Percentiles rank a stretch among this genome's conserved stretches.
Conservation (phyloP, 2,329 filamentous ascomycete species). For the Diaporthe capsici region DNA sequence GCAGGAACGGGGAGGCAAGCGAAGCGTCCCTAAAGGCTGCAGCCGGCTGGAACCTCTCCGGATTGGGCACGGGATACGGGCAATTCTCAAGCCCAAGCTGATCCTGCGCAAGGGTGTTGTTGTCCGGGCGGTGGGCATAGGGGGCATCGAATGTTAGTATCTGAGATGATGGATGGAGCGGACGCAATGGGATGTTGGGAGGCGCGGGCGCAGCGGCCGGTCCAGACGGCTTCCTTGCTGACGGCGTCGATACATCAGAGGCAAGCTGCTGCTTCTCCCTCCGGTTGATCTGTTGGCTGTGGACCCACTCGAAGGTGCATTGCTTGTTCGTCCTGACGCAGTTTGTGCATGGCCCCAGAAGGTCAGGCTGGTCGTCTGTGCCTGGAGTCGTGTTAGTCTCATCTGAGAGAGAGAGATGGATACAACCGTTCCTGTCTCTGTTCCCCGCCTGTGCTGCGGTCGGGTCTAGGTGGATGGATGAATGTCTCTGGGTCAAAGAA, state of each 20-base stretch:
- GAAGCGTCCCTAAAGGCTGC: constrained; percentile 2
- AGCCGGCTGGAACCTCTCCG: constrained; percentile 1
- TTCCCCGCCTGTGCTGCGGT: background rate
- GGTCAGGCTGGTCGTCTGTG: constrained; percentile 32
- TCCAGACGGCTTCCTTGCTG: background rate
- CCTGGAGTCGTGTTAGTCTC: constrained; percentile 34
- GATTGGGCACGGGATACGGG: constrained; percentile 10
- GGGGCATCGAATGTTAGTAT: constrained; percentile 4
- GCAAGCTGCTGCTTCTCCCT: constrained; percentile 36
- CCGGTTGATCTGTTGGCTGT: constrained; percentile 37
- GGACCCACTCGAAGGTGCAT: constrained; percentile 43
- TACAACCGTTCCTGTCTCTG: background rate
- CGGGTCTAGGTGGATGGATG: background rate
- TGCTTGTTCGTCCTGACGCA: constrained; percentile 42
- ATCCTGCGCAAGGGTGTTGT: constrained; percentile 10
- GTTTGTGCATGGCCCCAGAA: constrained; percentile 41
- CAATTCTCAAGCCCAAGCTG: constrained; percentile 32
- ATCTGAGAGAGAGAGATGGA: background rate
- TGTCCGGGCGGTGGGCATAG: constrained; percentile 10
- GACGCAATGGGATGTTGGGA: constrained; percentile 29
- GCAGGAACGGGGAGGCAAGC: constrained; percentile 1
- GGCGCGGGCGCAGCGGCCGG: background rate
- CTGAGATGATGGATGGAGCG: constrained; percentile 31
- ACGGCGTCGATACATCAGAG: constrained; percentile 19
- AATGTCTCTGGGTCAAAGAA: constrained; percentile 1